These are phyloP conservation scores for Endotrypanum monterogeii DNA, from an alignment of 208 protist species.

Conservation along the genomic window DNA sequence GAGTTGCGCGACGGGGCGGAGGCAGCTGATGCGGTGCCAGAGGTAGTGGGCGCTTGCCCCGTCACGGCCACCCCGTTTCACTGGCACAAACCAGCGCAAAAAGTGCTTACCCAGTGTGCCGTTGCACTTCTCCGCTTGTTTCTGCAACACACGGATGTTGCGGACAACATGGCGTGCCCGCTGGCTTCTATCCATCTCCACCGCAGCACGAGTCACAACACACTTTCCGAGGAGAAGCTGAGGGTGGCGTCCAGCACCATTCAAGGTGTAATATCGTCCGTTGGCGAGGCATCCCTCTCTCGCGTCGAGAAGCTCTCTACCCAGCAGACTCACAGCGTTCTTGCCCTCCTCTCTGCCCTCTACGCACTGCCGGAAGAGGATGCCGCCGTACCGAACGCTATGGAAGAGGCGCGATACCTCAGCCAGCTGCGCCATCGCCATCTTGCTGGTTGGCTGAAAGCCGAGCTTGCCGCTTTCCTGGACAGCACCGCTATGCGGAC, in stretches of 20 bases:
- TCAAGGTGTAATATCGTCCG: slow-evolving; percentile 14
- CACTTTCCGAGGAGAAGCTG: slow-evolving; percentile 76
- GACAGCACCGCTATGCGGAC: slow-evolving; percentile 12
- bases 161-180: slow-evolving; percentile 15
- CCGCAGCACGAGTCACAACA: slow-evolving; percentile 41
- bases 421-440: slow-evolving; percentile 77
- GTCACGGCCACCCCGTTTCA: slow-evolving; percentile 44
- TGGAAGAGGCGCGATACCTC: slow-evolving; percentile 74
- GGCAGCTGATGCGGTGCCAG: slow-evolving; percentile 30
- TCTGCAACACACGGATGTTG: slow-evolving; percentile 29
- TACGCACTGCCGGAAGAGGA: slow-evolving; percentile 82
- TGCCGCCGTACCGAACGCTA: slow-evolving; percentile 53
- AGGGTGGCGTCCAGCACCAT: slow-evolving; percentile 31
- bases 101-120: slow-evolving; percentile 54
- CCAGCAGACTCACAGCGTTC: slow-evolving; percentile 57
- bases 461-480: slow-evolving; percentile 52
- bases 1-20: slow-evolving; percentile 74
- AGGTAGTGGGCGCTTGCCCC: slow-evolving; percentile 62
- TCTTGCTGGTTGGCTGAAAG: slow-evolving; percentile 71
- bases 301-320: slow-evolving; percentile 51
- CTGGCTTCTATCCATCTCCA: slow-evolving; percentile 23
- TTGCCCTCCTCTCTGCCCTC: slow-evolving; percentile 75
- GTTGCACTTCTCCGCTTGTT: slow-evolving; percentile 53
- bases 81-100: slow-evolving; percentile 51
- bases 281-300: slow-evolving; percentile 21